Evolutionary conservation across 1,284 basidiomycete species (phyloP), one percentile per base, ranked within the genome.

Genomic region (Trichosporon asahii): DNA sequence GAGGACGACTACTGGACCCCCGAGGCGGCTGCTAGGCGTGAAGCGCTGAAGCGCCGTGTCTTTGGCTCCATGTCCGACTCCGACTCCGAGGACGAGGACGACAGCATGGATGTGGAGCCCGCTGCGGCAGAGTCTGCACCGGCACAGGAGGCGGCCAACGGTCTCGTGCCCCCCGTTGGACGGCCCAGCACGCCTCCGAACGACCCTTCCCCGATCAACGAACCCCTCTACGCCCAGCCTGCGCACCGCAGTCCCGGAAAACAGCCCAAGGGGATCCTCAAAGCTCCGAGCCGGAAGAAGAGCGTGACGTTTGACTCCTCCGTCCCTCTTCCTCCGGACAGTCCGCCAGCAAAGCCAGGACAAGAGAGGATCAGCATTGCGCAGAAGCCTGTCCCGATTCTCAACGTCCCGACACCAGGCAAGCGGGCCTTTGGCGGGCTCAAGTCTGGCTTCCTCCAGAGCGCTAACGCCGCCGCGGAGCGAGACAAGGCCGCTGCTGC

Each of bases 221-320:
- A 60, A 7, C 14, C 6, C 23, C 33, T 55, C 29, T 12, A 61
- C 25, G 53, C 40, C 29, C 63, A 35, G 33, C 27, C 29, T 8
- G 57, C 57, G 27, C 57, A 61, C 29, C 57, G 57, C 44, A 18
- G 18, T 14, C 65, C 68, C 4, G 46, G 40, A 5, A 55, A 31
- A 12, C 70, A 67, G 9, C 72, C 77, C 1, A 79, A 79, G 64
- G 77, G 76, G 1, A 81, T 81, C 27, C 74, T 82, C 40, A 81
- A 82, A 70, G 70, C 74, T 14, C 76, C 78, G 0, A 37, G 70
- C 12, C 76, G 77, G 2, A 82, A 81, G 66, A 82, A 82, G 72
- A 77, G 76, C 18, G 81, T 82, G 18, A 73, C 79, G 2, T 82
- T 82, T 65, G 81, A 82, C 71, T 72, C 75, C 0, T 76, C 77